A percentile compares a stretch with the other conserved stretches of the same genome.
These are phyloP conservation scores for Boletus subluridellus DNA, from an alignment of 1,284 basidiomycete species.

Conservation along the genomic window DNA sequence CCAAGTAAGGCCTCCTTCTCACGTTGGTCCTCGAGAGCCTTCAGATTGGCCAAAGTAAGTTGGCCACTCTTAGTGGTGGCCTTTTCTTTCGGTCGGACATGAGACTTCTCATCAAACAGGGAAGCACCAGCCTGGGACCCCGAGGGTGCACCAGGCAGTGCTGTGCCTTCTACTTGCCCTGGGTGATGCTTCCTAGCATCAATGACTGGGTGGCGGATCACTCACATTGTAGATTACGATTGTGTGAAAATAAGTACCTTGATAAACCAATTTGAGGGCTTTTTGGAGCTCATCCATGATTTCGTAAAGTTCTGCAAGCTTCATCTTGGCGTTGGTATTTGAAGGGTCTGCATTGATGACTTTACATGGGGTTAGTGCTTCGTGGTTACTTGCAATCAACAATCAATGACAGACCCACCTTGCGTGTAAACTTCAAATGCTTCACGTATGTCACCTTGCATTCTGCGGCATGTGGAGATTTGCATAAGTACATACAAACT, in stretches of 20 bases:
- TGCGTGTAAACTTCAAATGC: slow-evolving; percentile 82
- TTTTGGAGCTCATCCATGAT: slow-evolving; percentile 1
- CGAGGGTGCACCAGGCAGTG: not conserved
- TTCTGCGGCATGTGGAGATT: slow-evolving; percentile 38
- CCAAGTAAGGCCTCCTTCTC: slow-evolving; percentile 57
- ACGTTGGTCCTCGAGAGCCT: slow-evolving; percentile 57
- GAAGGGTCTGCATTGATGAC: slow-evolving; percentile 73
- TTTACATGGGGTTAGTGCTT: slow-evolving; percentile 44
- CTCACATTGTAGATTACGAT: too few species aligned
- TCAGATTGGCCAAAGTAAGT: slow-evolving; percentile 52
- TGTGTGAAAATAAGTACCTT: not conserved
- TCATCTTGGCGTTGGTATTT: slow-evolving; percentile 55
- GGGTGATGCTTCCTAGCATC: slow-evolving; percentile 1
- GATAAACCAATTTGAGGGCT: not conserved
- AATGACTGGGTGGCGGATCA: not conserved
- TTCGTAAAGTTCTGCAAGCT: slow-evolving; percentile 1
- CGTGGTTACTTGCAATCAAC: not conserved
- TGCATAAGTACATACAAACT: slow-evolving; percentile 11
- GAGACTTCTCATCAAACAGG: slow-evolving; percentile 55
- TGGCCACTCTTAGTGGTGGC: slow-evolving; percentile 39
- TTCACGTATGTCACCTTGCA: slow-evolving; percentile 66
- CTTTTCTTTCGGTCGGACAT: slow-evolving; percentile 37
- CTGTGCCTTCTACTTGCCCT: slow-evolving; percentile 24
- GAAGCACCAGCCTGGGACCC: slow-evolving; percentile 35
- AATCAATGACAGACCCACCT: slow-evolving; percentile 44